Evolutionary conservation across 768 basidiomycete genomes (phyloP).

Genomic region (Boletus tomentosulus): DNA sequence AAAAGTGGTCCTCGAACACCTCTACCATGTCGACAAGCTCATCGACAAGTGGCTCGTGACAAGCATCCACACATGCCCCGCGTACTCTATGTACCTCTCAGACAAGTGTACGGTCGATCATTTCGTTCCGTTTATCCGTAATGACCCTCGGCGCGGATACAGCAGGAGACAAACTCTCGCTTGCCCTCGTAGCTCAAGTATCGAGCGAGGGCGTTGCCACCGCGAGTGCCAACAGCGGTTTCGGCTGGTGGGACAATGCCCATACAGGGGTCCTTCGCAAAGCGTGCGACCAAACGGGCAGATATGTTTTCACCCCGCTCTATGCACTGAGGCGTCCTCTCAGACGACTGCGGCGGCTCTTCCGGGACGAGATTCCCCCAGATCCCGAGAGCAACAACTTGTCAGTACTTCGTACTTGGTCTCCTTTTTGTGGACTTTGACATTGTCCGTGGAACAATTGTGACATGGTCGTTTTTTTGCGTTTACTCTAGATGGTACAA

Average conservation of each 20-base stretch:
- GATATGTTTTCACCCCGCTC: conserved; percentile 20
- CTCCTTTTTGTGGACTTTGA: too few species aligned
- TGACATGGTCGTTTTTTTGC: neutral
- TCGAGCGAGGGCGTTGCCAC: conserved; percentile 1
- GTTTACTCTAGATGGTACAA: conserved; percentile 18
- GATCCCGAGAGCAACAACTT: conserved; percentile 12
- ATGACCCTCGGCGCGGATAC: neutral
- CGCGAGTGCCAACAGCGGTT: neutral
- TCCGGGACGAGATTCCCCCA: conserved; percentile 12
- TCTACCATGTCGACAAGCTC: conserved; percentile 26
- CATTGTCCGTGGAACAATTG: neutral
- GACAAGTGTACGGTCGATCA: conserved; percentile 16
- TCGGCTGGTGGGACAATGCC: conserved; percentile 17
- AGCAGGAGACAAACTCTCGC: conserved; percentile 23
- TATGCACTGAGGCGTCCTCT: conserved; percentile 17
- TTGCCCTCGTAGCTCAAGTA: conserved; percentile 16
- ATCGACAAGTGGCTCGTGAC: conserved; percentile 32
- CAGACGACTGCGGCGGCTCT: conserved; percentile 3
- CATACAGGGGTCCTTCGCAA: conserved; percentile 20
- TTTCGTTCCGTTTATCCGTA: neutral
- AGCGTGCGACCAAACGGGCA: conserved; percentile 14
- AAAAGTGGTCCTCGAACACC: conserved; percentile 18
- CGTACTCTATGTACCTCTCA: conserved; percentile 32
- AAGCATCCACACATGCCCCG: conserved; percentile 28
- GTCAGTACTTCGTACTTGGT: conserved; percentile 10